A percentile compares a stretch with the other conserved stretches of the same genome.
Conservation (phyloP, 2,329 filamentous ascomycete species). For the Dothideomycetes sp. region DNA sequence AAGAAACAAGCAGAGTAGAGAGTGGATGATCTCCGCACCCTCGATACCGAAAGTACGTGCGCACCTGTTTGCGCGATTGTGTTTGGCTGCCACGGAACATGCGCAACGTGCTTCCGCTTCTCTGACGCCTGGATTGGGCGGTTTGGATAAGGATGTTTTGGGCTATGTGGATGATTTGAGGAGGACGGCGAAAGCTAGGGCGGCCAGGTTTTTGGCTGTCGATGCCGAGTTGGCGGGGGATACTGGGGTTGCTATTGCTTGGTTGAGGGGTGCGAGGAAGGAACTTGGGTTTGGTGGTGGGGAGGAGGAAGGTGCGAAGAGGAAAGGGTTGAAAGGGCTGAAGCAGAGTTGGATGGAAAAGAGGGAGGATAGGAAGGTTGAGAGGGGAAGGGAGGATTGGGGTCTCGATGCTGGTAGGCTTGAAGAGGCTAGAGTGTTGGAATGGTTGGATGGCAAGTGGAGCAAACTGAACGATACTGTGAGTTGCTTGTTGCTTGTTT, state of each 20-base stretch:
- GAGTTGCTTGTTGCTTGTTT: conserved; percentile 26
- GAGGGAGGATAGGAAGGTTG: conserved; percentile 68
- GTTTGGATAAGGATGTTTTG: conserved; percentile 56
- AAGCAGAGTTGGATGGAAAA: conserved; percentile 69
- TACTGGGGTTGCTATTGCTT: conserved; percentile 76
- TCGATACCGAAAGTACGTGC: conserved; percentile 82
- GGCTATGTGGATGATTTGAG: conserved; percentile 69
- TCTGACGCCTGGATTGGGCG: conserved; percentile 35
- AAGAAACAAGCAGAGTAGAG: conserved; percentile 71
- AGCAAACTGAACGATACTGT: conserved; percentile 86
- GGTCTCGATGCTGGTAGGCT: conserved; percentile 74
- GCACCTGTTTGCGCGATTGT: conserved; percentile 78
- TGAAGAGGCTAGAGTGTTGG: conserved; percentile 77
- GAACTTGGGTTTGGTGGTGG: conserved; percentile 57
- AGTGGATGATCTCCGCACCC: conserved; percentile 94
- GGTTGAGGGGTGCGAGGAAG: conserved; percentile 68
- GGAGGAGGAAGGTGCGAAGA: conserved; percentile 35
- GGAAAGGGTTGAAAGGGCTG: conserved; percentile 52
- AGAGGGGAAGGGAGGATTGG: conserved; percentile 58
- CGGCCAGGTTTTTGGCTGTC: conserved; percentile 82
- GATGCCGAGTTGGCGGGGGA: conserved; percentile 77
- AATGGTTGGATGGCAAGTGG: conserved; percentile 85
- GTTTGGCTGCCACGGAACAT: conserved; percentile 80
- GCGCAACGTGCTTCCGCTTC: conserved; percentile 60
- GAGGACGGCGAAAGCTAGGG: conserved; percentile 68